phyloP scores from a whole-genome alignment of 1,139 yeast genomes.

The Trichomonascaceae sp. region DNA sequence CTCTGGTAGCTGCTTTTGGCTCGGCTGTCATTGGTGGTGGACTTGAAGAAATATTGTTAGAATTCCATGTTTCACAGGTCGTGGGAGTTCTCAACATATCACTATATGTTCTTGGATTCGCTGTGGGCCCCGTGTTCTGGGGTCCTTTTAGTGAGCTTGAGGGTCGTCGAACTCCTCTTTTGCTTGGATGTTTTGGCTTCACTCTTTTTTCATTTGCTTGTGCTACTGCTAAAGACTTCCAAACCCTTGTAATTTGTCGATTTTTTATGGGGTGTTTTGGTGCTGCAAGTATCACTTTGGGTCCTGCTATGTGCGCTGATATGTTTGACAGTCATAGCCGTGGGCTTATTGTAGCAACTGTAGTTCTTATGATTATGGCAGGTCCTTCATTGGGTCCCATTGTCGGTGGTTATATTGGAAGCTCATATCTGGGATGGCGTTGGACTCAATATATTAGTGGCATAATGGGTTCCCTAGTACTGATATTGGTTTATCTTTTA shows the following conservation, averaged over 20 bases:
- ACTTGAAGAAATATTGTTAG: conserved; percentile 24
- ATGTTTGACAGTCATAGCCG: conserved; percentile 53
- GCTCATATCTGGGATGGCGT: conserved; percentile 45
- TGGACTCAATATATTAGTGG: conserved; percentile 53
- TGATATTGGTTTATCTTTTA: conserved; percentile 23
- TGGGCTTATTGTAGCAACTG: conserved; percentile 63
- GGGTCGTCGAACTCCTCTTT: conserved; percentile 54
- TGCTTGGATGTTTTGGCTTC: conserved; percentile 46
- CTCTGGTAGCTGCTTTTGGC: conserved; percentile 39
- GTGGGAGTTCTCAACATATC: conserved; percentile 51
- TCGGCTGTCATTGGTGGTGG: conserved; percentile 41
- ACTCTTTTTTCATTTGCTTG: conserved; percentile 57
- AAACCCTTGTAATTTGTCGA: conserved; percentile 64
- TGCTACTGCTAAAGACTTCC: conserved; percentile 66
- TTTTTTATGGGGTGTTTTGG: conserved; percentile 75
- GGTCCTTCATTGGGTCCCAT: conserved; percentile 71
- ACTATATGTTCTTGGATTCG: conserved; percentile 74
- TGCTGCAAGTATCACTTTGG: conserved; percentile 73
- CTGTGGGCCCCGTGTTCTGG: conserved; percentile 75
- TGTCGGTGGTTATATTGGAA: conserved; percentile 31
- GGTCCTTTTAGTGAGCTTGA: conserved; percentile 74
- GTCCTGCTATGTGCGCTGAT: conserved; percentile 76
- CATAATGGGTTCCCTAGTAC: conserved; percentile 38
- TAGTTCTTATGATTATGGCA: conserved; percentile 57
- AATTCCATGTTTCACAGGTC: conserved; percentile 28